Base-by-base conservation (phyloP, 169 alveolate genomes). In the Cryptosporidium xiaoi region DNA sequence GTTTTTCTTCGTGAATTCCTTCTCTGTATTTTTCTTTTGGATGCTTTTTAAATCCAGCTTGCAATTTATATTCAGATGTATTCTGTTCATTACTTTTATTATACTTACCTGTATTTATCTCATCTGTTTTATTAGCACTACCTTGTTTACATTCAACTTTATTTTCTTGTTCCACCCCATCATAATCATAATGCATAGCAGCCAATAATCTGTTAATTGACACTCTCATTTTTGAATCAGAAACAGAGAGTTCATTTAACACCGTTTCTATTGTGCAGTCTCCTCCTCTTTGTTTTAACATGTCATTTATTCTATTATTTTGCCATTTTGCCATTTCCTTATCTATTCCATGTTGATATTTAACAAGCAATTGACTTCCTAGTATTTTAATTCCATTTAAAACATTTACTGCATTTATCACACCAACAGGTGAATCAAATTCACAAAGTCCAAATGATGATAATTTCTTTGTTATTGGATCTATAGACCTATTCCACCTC, bases 401-500 rank as follows among this genome's bases (percentile, higher is more conserved):
- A 33, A 68, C 87, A 20, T 77, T 68, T 33, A 92, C 65, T 50
- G 93, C 91, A 64, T 89, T 90, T 44, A 85, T 66, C 12, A 84
- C 94, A n/a, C 91, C 92, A 51, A 65, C 85, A 29, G 93, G 83
- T 64, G 90, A 91, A 34, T 66, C 90, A 83, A 85, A 92, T 66
- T 92, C 94, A 66, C 94, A 92, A 66, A 92, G 85, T 20, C 92
- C 94, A 69, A 92, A 92, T 18, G 93, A 67, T 51, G 93, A 85
- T 13, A 90, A 83, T 64, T 87, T 85, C 40, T 84, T 84, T 31
- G 93, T 90, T 56, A 91, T 82, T 15, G 94, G 94, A 65, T 92
- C 93, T 18, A 83, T 67, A 66, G 89, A 92, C 40, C 94, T 87
- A 40, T 83, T 84, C 93, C 94, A 92, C 29, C 91, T 69, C 64